A percentile compares a stretch with the other conserved stretches of the same genome.
Evolutionary conservation across 805 yeast species (phyloP).

Genomic region (Hanseniaspora clermontiae): DNA sequence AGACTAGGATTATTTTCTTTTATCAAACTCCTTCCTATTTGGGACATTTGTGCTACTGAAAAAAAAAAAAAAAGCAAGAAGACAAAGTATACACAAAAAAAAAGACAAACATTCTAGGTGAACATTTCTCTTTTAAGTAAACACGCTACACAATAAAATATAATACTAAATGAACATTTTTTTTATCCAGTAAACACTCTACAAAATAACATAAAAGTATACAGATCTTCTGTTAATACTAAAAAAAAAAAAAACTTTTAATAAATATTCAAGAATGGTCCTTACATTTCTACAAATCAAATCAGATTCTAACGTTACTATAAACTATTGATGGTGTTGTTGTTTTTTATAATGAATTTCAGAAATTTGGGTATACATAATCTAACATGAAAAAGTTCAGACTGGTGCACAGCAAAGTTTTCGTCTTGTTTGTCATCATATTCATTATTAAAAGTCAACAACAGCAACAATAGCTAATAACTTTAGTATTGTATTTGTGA

Average conservation of each 20-base stretch:
- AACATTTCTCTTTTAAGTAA: no score
- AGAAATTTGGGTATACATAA: slow-evolving; percentile 14
- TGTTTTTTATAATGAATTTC: slow-evolving; percentile 8
- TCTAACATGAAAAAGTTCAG: slow-evolving; percentile 13
- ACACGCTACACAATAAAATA: no score
- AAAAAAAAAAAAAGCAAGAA: no score
- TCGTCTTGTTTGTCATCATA: slow-evolving; percentile 14
- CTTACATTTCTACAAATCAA: no score
- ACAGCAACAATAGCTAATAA: not conserved
- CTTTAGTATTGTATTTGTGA: no score
- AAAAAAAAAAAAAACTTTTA: not conserved
- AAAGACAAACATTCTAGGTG: no score
- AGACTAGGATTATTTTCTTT: not conserved
- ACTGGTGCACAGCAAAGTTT: slow-evolving; percentile 15
- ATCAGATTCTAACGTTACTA: not conserved
- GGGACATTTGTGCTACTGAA: not conserved
- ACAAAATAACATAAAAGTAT: no score
- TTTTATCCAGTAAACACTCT: no score
- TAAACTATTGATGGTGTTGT: slow-evolving; percentile 4
- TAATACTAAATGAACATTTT: no score
- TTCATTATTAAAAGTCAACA: slow-evolving; percentile 6
- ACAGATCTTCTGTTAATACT: no score
- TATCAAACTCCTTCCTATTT: not conserved
- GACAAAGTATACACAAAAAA: not conserved
- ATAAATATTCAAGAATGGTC: not conserved